Conservation (phyloP, 2,329 filamentous ascomycete genomes). For the Aspergillus sp. region DNA sequence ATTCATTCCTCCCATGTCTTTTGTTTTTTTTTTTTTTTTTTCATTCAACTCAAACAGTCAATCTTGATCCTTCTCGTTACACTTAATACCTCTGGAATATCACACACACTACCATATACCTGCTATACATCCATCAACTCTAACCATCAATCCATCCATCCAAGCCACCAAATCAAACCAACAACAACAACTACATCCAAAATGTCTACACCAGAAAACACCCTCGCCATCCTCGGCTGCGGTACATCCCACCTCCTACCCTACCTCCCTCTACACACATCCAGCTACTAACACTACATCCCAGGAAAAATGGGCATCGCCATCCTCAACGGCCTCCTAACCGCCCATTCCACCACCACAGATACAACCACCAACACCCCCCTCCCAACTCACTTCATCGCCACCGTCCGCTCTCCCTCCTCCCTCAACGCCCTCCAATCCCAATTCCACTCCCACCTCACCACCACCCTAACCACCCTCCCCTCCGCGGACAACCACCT, state of each 20-base stretch:
- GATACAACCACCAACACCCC: background rate
- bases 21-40: background rate
- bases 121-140: background rate
- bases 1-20: background rate
- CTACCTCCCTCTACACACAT: too few relatives aligned
- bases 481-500: background rate
- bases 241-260: background rate
- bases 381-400: background rate
- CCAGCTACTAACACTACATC: background rate
- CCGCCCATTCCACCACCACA: background rate
- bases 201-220: background rate
- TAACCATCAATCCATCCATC: background rate
- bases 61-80: background rate
- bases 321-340: slow-evolving; percentile 1
- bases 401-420: background rate
- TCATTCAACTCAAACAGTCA: background rate
- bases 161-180: background rate
- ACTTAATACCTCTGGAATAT: background rate
- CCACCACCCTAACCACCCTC: background rate
- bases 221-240: slow-evolving; percentile 6
- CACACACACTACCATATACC: background rate
- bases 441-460: background rate
- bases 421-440: background rate
- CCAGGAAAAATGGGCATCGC: slow-evolving; percentile 8
- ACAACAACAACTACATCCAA: background rate